Evolutionary conservation across 108 stramenopile species (phyloP).

Genomic region (Cyclostephanos tholiformis): DNA sequence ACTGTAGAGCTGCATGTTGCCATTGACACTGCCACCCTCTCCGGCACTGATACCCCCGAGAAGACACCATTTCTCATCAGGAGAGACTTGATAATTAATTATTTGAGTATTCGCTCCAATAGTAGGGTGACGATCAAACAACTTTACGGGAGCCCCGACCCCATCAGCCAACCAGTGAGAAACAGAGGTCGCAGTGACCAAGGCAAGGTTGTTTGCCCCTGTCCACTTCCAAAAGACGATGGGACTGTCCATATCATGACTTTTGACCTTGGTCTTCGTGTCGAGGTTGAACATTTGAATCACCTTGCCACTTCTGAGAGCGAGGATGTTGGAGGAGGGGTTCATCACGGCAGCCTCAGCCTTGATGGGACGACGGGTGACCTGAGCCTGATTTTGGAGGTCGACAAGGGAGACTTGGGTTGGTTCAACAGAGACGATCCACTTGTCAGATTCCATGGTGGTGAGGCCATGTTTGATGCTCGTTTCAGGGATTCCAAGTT

Average conservation of each 20-base stretch:
- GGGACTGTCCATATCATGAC: slow-evolving; percentile 86
- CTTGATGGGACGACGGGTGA: slow-evolving; percentile 94
- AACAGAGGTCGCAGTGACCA: slow-evolving; percentile 94
- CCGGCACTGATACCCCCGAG: slow-evolving; percentile 94
- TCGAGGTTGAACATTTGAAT: slow-evolving; percentile 99
- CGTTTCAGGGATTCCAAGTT: slow-evolving; percentile 87
- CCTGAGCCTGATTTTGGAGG: slow-evolving; percentile 87
- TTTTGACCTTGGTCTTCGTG: slow-evolving; percentile 92
- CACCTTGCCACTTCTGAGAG: slow-evolving; percentile 88
- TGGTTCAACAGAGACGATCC: slow-evolving; percentile 92
- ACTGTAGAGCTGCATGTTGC: slow-evolving; percentile 98
- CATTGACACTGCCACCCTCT: slow-evolving; percentile 74
- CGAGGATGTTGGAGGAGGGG: slow-evolving; percentile 87
- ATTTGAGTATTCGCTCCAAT: slow-evolving; percentile 91
- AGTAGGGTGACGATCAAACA: slow-evolving; percentile 94
- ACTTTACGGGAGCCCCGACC: slow-evolving; percentile 75
- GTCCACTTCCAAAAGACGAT: slow-evolving; percentile 98
- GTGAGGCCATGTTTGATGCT: slow-evolving; percentile 92
- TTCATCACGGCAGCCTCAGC: slow-evolving; percentile 99
- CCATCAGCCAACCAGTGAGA: slow-evolving; percentile 95
- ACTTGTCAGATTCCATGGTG: slow-evolving; percentile 92
- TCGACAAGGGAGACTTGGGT: slow-evolving; percentile 93
- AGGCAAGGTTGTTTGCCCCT: slow-evolving; percentile 80
- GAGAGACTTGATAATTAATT: slow-evolving; percentile 97
- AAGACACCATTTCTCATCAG: slow-evolving; percentile 97